phyloP scores from a whole-genome alignment of 1,284 basidiomycete species.

The Boletus coffeatus region DNA sequence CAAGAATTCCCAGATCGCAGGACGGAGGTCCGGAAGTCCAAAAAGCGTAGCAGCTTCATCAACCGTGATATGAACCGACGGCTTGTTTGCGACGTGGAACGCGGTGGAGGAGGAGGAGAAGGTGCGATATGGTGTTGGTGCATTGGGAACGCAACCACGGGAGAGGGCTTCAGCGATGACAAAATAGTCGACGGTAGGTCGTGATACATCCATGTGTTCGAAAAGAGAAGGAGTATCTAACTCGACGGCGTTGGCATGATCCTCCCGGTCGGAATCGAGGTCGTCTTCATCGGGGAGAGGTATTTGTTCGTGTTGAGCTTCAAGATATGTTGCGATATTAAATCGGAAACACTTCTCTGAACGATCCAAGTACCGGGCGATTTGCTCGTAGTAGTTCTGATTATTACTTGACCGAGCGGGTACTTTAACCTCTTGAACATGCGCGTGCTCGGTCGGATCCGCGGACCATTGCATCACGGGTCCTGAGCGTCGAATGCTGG shows the following conservation, averaged over 20 bases:
- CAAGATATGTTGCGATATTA: not conserved
- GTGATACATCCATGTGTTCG: not conserved
- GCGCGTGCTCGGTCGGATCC: not conserved
- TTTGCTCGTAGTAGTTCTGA: conserved; percentile 3
- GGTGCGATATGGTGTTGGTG: not conserved
- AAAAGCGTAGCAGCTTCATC: not conserved
- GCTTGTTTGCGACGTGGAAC: conserved; percentile 4
- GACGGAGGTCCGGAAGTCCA: conserved; percentile 1
- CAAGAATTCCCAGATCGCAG: conserved; percentile 1
- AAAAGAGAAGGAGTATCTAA: not conserved
- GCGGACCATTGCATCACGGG: not conserved
- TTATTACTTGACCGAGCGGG: not conserved
- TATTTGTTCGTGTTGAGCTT: not conserved
- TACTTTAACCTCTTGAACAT: not conserved
- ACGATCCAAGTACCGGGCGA: not conserved
- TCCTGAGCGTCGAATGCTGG: not conserved
- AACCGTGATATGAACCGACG: not conserved
- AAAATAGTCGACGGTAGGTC: not conserved
- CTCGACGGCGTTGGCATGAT: not conserved
- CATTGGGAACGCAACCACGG: not conserved
- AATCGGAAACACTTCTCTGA: not conserved
- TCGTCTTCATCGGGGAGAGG: not conserved
- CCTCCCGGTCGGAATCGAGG: not conserved
- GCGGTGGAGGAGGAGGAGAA: not conserved
- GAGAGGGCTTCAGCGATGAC: not conserved